Evolutionary conservation across 192 early-diverging fungal species (phyloP).

Genomic region (Rhizoclosmatium sp.): DNA sequence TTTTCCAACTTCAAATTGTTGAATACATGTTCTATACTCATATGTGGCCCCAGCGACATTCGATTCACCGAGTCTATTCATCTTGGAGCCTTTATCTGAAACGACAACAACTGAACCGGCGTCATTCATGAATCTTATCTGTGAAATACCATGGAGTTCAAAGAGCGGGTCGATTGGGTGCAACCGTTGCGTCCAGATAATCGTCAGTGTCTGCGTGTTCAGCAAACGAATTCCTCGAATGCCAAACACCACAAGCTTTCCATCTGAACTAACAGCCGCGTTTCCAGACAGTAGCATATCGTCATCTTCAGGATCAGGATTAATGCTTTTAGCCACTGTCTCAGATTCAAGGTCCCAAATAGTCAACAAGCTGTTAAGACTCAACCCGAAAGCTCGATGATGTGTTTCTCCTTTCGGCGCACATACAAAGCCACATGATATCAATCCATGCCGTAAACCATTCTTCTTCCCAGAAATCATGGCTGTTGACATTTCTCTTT

Average conservation of each 20-base stretch:
- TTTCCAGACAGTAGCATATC: slow-evolving; percentile 18
- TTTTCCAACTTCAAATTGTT: slow-evolving; percentile 1
- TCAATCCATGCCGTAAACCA: slow-evolving; percentile 11
- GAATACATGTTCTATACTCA: slow-evolving; percentile 4
- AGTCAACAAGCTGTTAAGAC: slow-evolving; percentile 14
- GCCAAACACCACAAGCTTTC: slow-evolving; percentile 27
- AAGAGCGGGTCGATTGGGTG: slow-evolving; percentile 13
- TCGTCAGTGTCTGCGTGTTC: background rate
- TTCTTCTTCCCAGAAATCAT: slow-evolving; percentile 10
- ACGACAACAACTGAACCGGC: slow-evolving; percentile 12
- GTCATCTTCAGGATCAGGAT: slow-evolving; percentile 27
- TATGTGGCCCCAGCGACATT: background rate
- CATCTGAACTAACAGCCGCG: slow-evolving; percentile 21
- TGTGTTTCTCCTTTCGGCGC: slow-evolving; percentile 1
- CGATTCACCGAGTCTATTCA: background rate
- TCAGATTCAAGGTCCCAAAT: slow-evolving; percentile 28
- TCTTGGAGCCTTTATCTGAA: slow-evolving; percentile 16
- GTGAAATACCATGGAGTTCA: slow-evolving; percentile 19
- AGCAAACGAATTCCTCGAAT: slow-evolving; percentile 9
- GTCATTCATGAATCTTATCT: slow-evolving; percentile 15
- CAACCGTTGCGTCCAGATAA: slow-evolving; percentile 16
- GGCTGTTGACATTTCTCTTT: slow-evolving; percentile 8
- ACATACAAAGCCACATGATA: slow-evolving; percentile 19
- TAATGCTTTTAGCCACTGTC: slow-evolving; percentile 11
- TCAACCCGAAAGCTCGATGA: slow-evolving; percentile 24